A percentile compares a stretch with the other conserved stretches of the same genome.
Conservation (phyloP, 768 basidiomycete genomes). For the Leccinum uliginosum region DNA sequence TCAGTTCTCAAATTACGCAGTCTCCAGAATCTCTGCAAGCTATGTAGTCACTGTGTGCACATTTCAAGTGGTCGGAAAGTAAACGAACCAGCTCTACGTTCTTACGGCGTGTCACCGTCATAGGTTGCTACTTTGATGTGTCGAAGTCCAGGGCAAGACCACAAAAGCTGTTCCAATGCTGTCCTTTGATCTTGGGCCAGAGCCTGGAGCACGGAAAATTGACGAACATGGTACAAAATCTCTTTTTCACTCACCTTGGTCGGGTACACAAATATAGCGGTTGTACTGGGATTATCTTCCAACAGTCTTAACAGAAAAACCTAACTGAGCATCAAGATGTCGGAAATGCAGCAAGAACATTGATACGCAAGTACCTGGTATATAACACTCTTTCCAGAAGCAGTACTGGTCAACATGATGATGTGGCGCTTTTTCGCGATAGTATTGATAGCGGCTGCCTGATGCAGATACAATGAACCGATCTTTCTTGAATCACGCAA, state of each 20-base stretch:
- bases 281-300: conserved; percentile 55
- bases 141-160: conserved; percentile 55
- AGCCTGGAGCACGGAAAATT: conserved; percentile 44
- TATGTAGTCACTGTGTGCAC: not conserved
- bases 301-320: conserved; percentile 67
- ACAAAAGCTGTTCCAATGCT: conserved; percentile 65
- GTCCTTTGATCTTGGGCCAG: conserved; percentile 83
- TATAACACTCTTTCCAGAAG: conserved; percentile 85
- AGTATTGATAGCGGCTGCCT: conserved; percentile 67
- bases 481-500: conserved; percentile 59
- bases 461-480: conserved; percentile 59
- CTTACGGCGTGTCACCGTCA: conserved; percentile 83
- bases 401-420: conserved; percentile 86
- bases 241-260: conserved; percentile 56
- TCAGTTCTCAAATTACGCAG: no score
- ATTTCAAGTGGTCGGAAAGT: not conserved
- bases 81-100: conserved; percentile 51
- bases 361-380: conserved; percentile 58
- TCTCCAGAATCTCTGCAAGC: conserved; percentile 59
- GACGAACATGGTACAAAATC: not conserved
- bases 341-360: not conserved
- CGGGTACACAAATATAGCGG: conserved; percentile 83
- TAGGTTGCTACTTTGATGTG: conserved; percentile 69
- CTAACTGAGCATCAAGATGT: conserved; percentile 31
- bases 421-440: conserved; percentile 59